A percentile compares a stretch with the other conserved stretches of the same genome.
These are phyloP conservation scores for Diaporthe caulivora DNA, from an alignment of 2,329 filamentous ascomycete genomes.

Conservation along the genomic window DNA sequence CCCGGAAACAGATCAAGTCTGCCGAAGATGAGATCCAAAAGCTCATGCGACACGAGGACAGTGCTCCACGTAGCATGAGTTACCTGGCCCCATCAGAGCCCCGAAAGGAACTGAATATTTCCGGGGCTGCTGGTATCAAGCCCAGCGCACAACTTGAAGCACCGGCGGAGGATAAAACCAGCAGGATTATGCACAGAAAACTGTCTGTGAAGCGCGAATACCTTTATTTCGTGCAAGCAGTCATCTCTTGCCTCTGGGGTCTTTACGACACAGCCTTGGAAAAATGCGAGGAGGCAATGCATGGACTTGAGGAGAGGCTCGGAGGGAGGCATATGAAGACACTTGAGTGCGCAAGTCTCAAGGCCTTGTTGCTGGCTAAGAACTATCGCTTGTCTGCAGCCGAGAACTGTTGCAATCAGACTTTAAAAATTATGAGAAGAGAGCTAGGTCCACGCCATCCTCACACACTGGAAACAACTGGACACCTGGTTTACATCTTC, in stretches of 20 bases:
- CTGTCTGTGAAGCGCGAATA: neutral
- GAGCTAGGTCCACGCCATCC: neutral
- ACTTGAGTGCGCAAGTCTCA: neutral
- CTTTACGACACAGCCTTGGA: neutral
- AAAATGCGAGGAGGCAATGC: neutral
- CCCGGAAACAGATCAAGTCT: neutral
- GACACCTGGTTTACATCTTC: neutral
- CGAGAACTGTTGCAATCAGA: neutral
- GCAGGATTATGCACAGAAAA: neutral
- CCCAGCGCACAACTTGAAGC: neutral
- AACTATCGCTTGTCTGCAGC: neutral
- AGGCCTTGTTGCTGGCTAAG: neutral
- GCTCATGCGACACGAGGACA: neutral
- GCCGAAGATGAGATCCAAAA: neutral
- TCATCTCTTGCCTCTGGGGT: neutral
- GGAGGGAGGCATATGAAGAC: neutral
- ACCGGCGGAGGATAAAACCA: neutral
- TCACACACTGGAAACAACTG: neutral
- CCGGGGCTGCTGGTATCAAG: neutral
- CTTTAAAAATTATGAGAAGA: neutral
- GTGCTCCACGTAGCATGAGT: neutral
- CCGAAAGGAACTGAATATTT: neutral
- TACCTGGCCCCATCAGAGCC: neutral
- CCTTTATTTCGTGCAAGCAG: neutral
- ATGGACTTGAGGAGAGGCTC: neutral